Base-by-base conservation (phyloP, 2,329 filamentous ascomycete genomes). In the Penicillium sp. region DNA sequence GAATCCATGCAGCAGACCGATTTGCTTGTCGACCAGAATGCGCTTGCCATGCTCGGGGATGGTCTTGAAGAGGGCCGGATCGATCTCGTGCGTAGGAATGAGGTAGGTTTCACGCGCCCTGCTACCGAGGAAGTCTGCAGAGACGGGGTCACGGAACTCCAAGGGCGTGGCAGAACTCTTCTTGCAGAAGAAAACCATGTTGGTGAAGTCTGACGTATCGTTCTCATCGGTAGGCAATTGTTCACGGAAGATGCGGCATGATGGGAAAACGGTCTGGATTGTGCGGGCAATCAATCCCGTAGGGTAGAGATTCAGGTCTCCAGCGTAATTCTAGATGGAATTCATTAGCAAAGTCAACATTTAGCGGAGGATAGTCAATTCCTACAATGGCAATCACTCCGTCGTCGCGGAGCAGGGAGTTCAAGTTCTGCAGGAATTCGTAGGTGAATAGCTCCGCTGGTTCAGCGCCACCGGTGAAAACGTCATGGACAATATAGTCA, bases 401-500 rank as follows among this genome's bases (percentile, higher is more conserved):
- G 44, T 88, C 79, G 0, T 84, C 80, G 54, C 82, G 86, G 39
- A 98, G 76, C 5, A 97, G 77, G 4, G 77, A 67, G 55, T 81
- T 73, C 1, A 98, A 75, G 4, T 85, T 82, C 45, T 79, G 69
- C 38, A 98, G 71, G 61, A 98, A 97, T 58, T 93, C 85, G 4
- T 83, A 68, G 0, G 90, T 97, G 70, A 98, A 98, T 6, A 98
- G 80, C 6, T 84, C 76, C 3, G 90, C 82, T 0, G 93, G 93
- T 67, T 97, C 93, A 0, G 90, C 90, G 45, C 93, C 93, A 25
- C 93, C 93, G 0, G 93, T 98, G 67, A 98, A 98, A 25, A 98
- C 93, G 59, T 98, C 93, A 67, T 98, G 93, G 46, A 98, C 79
- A 62, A 98, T 93, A 73, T 95, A 97, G 71, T 96, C 85, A 66